phyloP scores from a whole-genome alignment of 176 grass and related monocot species.

The Aegilops umbellulata region DNA sequence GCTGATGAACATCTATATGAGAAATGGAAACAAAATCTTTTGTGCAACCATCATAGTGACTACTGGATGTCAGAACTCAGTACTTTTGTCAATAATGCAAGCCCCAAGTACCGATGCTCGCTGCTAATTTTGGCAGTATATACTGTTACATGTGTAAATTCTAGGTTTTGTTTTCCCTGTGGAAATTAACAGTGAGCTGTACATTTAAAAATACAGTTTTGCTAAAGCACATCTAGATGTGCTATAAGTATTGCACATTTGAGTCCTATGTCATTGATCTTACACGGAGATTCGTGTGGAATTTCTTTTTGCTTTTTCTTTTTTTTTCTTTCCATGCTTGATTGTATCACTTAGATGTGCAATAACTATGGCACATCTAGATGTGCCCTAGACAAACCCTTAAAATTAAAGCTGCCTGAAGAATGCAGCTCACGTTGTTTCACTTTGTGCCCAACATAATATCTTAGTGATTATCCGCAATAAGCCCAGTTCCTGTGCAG shows the following conservation, averaged over 20 bases:
- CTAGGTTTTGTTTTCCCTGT: neutral
- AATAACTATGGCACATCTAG: too few species aligned
- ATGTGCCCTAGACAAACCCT: too few species aligned
- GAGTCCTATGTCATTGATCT: too few species aligned
- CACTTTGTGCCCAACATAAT: neutral
- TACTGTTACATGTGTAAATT: neutral
- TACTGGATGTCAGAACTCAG: neutral
- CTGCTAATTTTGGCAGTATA: neutral
- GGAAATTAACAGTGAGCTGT: neutral
- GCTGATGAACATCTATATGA: neutral
- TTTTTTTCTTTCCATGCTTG: too few species aligned
- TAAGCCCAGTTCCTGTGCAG: neutral
- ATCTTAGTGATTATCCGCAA: neutral
- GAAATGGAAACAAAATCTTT: neutral
- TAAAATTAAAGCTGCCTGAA: neutral
- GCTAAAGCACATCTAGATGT: too few species aligned
- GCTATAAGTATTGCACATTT: too few species aligned
- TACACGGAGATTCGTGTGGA: too few species aligned
- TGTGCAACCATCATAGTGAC: neutral
- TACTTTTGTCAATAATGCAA: neutral
- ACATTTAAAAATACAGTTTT: neutral
- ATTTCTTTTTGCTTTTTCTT: too few species aligned
- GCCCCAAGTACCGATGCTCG: neutral
- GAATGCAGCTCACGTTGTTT: neutral
- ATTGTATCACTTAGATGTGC: too few species aligned